A percentile compares a stretch with the other conserved stretches of the same genome.
Evolutionary conservation across 1,284 basidiomycete species (phyloP).

Genomic region (Ganoderma boninense): DNA sequence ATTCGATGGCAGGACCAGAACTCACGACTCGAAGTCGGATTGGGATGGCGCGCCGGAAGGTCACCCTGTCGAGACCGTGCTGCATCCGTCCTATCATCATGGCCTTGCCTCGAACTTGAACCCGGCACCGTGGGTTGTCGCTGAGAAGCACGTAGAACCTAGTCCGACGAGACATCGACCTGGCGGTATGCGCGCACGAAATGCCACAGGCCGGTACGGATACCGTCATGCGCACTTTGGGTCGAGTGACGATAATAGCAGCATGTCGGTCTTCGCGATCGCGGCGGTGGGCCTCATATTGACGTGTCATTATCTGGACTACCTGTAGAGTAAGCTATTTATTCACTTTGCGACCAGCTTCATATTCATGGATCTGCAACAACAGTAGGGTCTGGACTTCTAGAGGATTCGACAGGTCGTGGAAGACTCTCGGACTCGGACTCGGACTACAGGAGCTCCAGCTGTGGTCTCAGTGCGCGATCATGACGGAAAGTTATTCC

Average conservation of each 20-base stretch:
- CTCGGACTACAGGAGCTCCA: no score
- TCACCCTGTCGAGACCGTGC: background rate
- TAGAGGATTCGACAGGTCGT: no score
- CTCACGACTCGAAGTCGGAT: background rate
- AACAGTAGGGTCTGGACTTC: no score
- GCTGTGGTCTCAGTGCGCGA: no score
- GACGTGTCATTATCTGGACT: background rate
- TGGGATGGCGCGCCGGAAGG: background rate
- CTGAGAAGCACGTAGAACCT: background rate
- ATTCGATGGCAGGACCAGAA: background rate
- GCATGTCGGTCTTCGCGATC: background rate
- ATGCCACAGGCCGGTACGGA: background rate
- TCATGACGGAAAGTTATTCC: no score
- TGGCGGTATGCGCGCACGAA: background rate
- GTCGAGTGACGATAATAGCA: background rate
- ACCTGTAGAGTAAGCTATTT: slow-evolving; percentile 1
- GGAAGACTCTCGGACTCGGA: no score
- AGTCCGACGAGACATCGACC: background rate
- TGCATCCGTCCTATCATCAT: no score
- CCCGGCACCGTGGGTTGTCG: no score
- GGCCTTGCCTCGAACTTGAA: no score
- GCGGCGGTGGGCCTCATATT: background rate
- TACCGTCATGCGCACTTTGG: no score
- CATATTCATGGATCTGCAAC: background rate
- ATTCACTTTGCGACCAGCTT: background rate